Percentiles rank a stretch among this genome's conserved stretches.
These are phyloP conservation scores for Isatis tinctoria DNA, from an alignment of 345 rosid species.

Conservation along the genomic window DNA sequence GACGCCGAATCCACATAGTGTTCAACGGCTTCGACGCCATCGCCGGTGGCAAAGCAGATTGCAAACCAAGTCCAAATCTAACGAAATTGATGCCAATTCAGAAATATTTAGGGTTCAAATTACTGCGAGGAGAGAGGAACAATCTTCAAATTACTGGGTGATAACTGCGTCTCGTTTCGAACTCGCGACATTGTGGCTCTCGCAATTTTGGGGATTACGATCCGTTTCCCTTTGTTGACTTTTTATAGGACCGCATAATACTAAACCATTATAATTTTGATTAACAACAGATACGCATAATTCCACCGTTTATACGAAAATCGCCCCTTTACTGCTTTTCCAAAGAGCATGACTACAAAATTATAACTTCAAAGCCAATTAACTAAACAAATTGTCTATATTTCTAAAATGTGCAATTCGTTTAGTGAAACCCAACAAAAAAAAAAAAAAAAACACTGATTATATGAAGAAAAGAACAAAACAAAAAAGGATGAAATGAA, in stretches of 20 bases:
- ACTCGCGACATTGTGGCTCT: not conserved
- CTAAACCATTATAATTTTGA: no score
- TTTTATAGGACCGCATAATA: no score
- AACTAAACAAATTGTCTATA: not conserved
- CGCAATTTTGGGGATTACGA: no score
- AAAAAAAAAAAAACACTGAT: not conserved
- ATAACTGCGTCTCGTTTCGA: not conserved
- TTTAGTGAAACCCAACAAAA: not conserved
- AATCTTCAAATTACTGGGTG: no score
- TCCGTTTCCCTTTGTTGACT: no score
- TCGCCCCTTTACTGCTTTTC: no score
- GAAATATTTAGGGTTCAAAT: not conserved
- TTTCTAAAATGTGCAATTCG: not conserved
- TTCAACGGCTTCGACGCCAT: slow-evolving; percentile 57
- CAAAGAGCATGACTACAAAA: not conserved
- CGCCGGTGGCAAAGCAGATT: no score
- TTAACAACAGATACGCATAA: no score
- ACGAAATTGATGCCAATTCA: no score
- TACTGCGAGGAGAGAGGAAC: no score
- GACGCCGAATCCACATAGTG: slow-evolving; percentile 84
- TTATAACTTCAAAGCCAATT: not conserved
- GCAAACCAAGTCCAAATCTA: no score
- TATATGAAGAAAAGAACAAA: not conserved
- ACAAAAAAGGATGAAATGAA: not conserved
- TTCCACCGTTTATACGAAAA: no score